These are phyloP conservation scores for Medicago truncatula DNA, from an alignment of 306 rosid genomes.

Conservation along the genomic window DNA sequence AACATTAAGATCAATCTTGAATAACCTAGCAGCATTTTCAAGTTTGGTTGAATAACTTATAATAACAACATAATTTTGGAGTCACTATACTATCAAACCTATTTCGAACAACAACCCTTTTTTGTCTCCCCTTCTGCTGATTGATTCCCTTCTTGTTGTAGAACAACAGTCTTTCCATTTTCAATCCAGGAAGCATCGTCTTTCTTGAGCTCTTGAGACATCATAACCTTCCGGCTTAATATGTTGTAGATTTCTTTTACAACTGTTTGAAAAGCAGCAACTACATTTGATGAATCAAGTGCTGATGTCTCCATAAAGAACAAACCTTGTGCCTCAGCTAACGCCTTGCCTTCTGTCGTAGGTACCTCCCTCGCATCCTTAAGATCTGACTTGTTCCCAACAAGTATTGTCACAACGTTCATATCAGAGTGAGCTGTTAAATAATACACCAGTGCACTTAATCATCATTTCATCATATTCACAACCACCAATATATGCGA, in stretches of 20 bases:
- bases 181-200: conserved; percentile 62
- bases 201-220: conserved; percentile 81
- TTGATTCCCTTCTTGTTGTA: conserved; percentile 60
- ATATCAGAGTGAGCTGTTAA: conserved; percentile 98
- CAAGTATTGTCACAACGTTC: conserved; percentile 94
- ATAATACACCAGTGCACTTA: conserved; percentile 58
- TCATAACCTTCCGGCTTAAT: conserved; percentile 92
- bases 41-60: conserved; percentile 39
- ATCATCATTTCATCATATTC: conserved; percentile 48
- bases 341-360: conserved; percentile 82
- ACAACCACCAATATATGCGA: conserved; percentile 38
- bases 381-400: conserved; percentile 96
- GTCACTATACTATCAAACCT: conserved; percentile 39
- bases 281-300: conserved; percentile 91
- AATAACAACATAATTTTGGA: conserved; percentile 36
- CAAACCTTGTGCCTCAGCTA: conserved; percentile 95
- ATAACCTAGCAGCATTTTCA: conserved; percentile 39
- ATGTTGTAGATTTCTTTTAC: conserved; percentile 93
- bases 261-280: conserved; percentile 86
- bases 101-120: conserved; percentile 85
- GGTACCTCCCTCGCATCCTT: conserved; percentile 94
- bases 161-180: conserved; percentile 79
- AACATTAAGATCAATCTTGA: conserved; percentile 38
- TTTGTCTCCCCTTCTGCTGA: conserved; percentile 53
- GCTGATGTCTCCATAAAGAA: conserved; percentile 98